phyloP scores from a whole-genome alignment of 23 red algal genomes.

The Gracilariopsis chorda region DNA sequence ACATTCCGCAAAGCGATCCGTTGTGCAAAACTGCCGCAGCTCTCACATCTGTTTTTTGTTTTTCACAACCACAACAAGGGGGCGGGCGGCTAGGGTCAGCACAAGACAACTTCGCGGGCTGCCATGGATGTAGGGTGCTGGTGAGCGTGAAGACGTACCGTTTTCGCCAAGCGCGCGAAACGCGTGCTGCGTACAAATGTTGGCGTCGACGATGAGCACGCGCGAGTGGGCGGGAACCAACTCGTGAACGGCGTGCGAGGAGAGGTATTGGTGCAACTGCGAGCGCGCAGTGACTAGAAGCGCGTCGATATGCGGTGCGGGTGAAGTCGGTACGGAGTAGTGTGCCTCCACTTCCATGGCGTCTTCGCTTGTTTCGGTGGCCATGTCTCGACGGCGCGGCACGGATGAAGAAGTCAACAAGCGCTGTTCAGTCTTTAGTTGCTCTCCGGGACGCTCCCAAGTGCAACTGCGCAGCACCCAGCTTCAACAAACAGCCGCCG shows the following conservation, averaged over 20 bases:
- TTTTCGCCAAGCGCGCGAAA: neutral
- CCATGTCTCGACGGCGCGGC: no score
- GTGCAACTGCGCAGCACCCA: no score
- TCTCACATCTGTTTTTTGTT: neutral
- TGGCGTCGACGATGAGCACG: constrained; percentile 5
- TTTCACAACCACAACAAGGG: no score
- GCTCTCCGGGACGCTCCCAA: no score
- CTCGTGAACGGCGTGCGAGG: neutral
- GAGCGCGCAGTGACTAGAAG: neutral
- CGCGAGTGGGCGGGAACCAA: neutral
- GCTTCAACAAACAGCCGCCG: no score
- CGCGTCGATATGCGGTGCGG: neutral
- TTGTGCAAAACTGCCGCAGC: neutral
- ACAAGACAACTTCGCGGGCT: no score
- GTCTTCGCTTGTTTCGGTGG: neutral
- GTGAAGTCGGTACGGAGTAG: neutral
- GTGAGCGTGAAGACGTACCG: neutral
- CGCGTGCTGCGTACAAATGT: neutral
- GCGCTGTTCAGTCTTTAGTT: no score
- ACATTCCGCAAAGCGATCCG: neutral
- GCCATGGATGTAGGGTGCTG: no score
- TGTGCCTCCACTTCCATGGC: neutral
- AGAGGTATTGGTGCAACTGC: neutral
- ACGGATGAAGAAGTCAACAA: no score
- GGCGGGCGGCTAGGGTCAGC: no score